Base-by-base conservation (phyloP, 768 basidiomycete species). In the Tulasnella sp. region DNA sequence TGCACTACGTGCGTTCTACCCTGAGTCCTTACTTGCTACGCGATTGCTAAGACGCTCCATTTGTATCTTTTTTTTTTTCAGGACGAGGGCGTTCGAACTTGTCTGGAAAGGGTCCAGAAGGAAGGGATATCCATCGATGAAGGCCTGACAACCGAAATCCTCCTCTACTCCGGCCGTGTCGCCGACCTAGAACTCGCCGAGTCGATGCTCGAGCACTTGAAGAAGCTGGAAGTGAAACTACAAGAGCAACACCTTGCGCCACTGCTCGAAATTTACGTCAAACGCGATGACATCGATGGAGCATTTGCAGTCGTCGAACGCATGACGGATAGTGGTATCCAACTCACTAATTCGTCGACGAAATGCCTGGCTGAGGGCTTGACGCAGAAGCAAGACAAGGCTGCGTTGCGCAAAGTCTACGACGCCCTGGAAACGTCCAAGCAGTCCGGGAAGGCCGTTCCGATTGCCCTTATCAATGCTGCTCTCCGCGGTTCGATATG, bases 161-260 rank as follows among this genome's bases (percentile, higher is more conserved):
- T 96, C 52, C 88, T 92, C 81, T 90, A 92, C 1, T 93, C 93
- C 21, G 93, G 89, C 62, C 91, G 94, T 14, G 87, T 89, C 80
- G 94, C 93, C n/a, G 86, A 90, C 44, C 89, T 92, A 7, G 89
- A 90, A 71, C 87, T 96, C 0, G 94, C 92, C 34, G 86, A 89
- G 19, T 90, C 91, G 58, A 92, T 89, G 39, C 85, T 96, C 58
- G 89, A 88, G 1, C 85, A 88, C 9, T 86, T 97, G 52, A 87
- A 89, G 71, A 75, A 81, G 14, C 84, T 89, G 10, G 87, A 88
- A 21, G 84, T 90, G 19, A 83, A 86, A 71, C 87, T 89, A 85
- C 83, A 87, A 82, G 95, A 96, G 83, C 85, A 92, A 82, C 95
- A 97, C 83, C 90, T 94, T 82, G 90, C 93, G 0, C 90, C 94